A percentile compares a stretch with the other conserved stretches of the same genome.
Conservation (phyloP, 2,329 filamentous ascomycete genomes). For the Colletotrichum musae region DNA sequence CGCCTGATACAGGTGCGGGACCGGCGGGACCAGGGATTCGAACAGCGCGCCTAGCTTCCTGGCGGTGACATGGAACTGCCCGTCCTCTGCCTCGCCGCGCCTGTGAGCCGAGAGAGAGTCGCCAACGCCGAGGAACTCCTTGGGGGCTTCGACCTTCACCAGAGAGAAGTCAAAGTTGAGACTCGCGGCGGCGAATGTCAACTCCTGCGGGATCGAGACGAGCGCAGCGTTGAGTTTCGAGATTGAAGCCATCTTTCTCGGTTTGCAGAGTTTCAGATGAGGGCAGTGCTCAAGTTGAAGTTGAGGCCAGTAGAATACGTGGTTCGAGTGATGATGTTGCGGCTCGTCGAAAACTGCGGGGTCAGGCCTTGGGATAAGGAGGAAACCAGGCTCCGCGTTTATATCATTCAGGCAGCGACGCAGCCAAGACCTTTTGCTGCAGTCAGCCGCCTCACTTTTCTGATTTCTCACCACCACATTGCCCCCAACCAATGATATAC, state of each 20-base stretch:
- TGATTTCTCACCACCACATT: too few species aligned
- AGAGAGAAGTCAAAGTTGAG: conserved; percentile 61
- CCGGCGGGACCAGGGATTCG: conserved; percentile 47
- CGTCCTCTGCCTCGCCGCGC: conserved; percentile 54
- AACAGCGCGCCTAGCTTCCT: conserved; percentile 58
- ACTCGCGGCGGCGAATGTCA: neutral
- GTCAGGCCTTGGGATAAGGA: too few species aligned
- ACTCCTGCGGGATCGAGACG: neutral
- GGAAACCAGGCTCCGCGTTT: too few species aligned
- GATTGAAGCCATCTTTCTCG: neutral
- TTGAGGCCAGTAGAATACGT: too few species aligned
- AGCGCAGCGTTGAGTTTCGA: neutral
- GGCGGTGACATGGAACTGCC: conserved; percentile 53
- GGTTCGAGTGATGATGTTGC: too few species aligned
- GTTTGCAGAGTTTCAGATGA: too few species aligned
- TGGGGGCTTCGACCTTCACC: conserved; percentile 56
- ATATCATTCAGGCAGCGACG: too few species aligned
- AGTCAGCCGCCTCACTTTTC: too few species aligned
- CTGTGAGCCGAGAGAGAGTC: conserved; percentile 48
- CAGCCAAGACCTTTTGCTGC: too few species aligned
- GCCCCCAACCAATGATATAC: too few species aligned
- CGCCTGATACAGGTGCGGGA: conserved; percentile 51
- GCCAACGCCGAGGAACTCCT: conserved; percentile 53
- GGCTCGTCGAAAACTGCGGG: too few species aligned
- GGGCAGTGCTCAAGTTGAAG: too few species aligned